phyloP scores from a whole-genome alignment of 176 grass and related monocot genomes.

The Carex myosuroides region DNA sequence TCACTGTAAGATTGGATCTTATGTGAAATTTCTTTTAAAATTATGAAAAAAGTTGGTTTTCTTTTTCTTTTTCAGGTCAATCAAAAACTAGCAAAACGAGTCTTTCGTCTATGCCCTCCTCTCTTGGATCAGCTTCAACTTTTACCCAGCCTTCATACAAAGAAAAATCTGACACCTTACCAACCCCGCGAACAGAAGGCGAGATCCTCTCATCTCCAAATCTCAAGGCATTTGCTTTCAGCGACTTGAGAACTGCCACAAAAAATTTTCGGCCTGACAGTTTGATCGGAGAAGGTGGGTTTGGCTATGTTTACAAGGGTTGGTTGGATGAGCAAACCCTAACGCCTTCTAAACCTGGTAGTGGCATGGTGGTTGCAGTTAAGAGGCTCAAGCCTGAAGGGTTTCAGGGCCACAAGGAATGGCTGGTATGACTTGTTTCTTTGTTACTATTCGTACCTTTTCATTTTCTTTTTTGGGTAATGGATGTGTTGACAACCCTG shows the following conservation, averaged over 20 bases:
- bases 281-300: constrained; percentile 91
- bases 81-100: constrained; percentile 74
- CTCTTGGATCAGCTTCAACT: constrained; percentile 50
- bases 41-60: background rate
- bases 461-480: background rate
- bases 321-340: constrained; percentile 82
- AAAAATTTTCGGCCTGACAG: constrained; percentile 74
- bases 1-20: background rate
- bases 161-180: constrained; percentile 29
- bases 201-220: constrained; percentile 78
- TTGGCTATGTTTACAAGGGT: constrained; percentile 86
- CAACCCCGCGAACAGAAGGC: constrained; percentile 56
- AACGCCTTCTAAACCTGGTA: constrained; percentile 51
- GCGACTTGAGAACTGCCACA: constrained; percentile 70
- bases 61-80: constrained; percentile 39
- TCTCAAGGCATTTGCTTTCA: constrained; percentile 67
- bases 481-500: background rate
- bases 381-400: constrained; percentile 93
- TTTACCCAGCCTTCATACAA: constrained; percentile 52
- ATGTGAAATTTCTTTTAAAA: background rate
- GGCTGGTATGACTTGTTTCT: constrained; percentile 54
- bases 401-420: constrained; percentile 94
- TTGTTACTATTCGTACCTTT: background rate
- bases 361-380: constrained; percentile 80
- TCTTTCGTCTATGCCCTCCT: constrained; percentile 38